Base-by-base conservation (phyloP, 2,329 filamentous ascomycete genomes). In the Fonsecaea pedrosoi region DNA sequence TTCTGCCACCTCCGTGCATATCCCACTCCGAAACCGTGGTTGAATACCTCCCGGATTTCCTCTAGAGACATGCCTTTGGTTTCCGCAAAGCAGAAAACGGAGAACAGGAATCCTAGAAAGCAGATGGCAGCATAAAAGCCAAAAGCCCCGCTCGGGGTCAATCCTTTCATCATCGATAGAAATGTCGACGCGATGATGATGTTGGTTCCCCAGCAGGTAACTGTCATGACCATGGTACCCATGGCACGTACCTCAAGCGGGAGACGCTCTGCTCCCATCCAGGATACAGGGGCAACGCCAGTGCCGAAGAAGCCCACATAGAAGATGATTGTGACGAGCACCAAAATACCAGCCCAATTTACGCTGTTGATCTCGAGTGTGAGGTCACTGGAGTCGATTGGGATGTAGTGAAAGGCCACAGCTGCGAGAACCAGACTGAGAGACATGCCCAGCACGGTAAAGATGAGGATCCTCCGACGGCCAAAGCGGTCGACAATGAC, bases 211-310 rank as follows among this genome's bases (percentile, higher is more conserved):
- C 94, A 98, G 75, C 90, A 97, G 7, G 91, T 95, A 6, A 89
- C 89, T 30, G n/a, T 54, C 54, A 63, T 53, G 25, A 89, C 76
- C n/a, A 83, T 83, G 1, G 86, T 88, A 34, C 87, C 85, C 18
- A 88, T 78, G 77, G 87, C 89, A 68, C 89, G 85, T 60, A 90
- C 82, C n/a, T 83, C 80, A 21, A 86, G 75, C 0, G 93, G 91
- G 75, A 97, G 97, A 38, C 96, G 86, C 80, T 97, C 94, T 72
- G 90, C 92, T 80, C 97, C 93, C 85, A 96, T 94, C 94, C 94
- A 97, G 0, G 94, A 93, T 3, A 97, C 92, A 73, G 93, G 95
- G 8, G 94, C 94, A 1, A 97, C 84, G 2, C 94, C 94, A 1
- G 94, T 82, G 1, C 94, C 94, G 76, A 95, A 98, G 1, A 90